Conservation (phyloP, 75 land plant species). For the Sequoiadendron giganteum region DNA sequence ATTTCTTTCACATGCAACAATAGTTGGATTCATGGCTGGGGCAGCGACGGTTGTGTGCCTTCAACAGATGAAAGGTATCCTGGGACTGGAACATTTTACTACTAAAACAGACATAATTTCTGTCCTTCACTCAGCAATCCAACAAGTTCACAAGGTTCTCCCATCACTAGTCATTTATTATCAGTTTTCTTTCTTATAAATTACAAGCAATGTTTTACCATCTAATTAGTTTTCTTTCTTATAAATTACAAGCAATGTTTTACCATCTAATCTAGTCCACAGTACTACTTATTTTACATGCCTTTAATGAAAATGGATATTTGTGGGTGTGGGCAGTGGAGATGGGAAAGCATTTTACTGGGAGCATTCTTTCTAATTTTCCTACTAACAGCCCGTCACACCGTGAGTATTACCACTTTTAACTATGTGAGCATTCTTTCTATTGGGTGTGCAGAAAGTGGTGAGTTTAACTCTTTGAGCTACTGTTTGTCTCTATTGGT, state of each 20-base stretch:
- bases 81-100: slow-evolving; percentile 66
- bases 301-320: background rate
- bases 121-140: slow-evolving; percentile 59
- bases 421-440: too few relatives aligned
- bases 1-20: slow-evolving; percentile 83
- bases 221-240: background rate
- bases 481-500: too few relatives aligned
- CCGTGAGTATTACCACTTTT: slow-evolving; percentile 23
- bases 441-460: background rate
- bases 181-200: background rate
- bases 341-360: slow-evolving; percentile 48
- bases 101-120: slow-evolving; percentile 59
- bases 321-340: slow-evolving; percentile 50
- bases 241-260: too few relatives aligned
- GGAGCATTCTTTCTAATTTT: slow-evolving; percentile 52
- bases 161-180: background rate
- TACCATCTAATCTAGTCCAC: background rate
- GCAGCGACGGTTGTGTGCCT: slow-evolving; percentile 77
- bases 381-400: slow-evolving; percentile 28
- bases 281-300: background rate
- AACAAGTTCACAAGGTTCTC: slow-evolving; percentile 61
- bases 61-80: slow-evolving; percentile 80
- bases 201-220: background rate
- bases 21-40: slow-evolving; percentile 87
- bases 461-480: background rate